Evolutionary conservation across 441 rosid species (phyloP), one percentile per base, ranked within the genome.

Genomic region (Populus hybrid): DNA sequence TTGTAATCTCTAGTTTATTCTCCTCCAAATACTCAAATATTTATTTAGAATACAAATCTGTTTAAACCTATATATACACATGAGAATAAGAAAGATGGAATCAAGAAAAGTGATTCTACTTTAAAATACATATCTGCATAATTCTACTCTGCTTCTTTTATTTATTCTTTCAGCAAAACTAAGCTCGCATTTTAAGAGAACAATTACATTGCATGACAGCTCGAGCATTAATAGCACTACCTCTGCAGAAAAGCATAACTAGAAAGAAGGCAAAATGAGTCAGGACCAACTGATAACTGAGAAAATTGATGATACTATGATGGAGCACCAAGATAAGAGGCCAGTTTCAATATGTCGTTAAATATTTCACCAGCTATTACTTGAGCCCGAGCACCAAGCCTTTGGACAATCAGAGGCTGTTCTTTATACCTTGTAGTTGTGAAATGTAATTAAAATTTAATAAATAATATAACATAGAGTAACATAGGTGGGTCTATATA

Each of bases 291-390:
- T 2, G 20, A 10, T 3, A 36, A 46, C 26, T n/a, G 30, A 24
- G 0, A 28, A 40, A 36, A 5, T 54, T 10, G 59, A 67, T 5
- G 14, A 6, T 26, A 36, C 77, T 84, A 94, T 59, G 99, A 94
- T 9, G 99, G 99, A 65, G 99, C 98, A 2, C 99, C 95, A 0
- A 95, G 95, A 78, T 95, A 95, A 0, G 97, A 95, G 14, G 99
- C 98, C 23, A 94, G 93, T 73, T 90, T 93, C 83, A 93, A 84
- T 59, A 95, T 84, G 84, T 95, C 99, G 9, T 95, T 87, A 88
- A 95, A 95, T 77, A 95, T 87, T 68, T 98, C 99, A 34, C 98
- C 99, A 8, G 98, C 99, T 30, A 98, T 96, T 73, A 96, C 99
- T 83, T 96, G 93, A 64, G 99, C 99, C 40, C 99, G 97, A 10